These are phyloP conservation scores for Mucor sp. DNA, from an alignment of 371 early-diverging fungal species.

Conservation along the genomic window DNA sequence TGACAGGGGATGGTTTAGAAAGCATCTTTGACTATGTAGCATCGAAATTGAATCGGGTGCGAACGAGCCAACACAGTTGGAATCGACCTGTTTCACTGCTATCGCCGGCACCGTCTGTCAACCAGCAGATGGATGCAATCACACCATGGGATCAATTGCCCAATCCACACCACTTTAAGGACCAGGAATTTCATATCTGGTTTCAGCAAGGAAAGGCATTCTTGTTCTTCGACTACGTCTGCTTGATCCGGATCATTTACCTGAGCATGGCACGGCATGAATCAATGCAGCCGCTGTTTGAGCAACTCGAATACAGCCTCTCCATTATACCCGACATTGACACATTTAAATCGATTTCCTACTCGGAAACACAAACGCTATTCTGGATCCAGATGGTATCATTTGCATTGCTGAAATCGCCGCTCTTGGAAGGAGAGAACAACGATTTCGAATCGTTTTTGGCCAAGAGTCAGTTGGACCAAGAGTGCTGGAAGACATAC, in stretches of 20 bases:
- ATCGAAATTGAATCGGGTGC: constrained; percentile 6
- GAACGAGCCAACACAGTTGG: neutral
- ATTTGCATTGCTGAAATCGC: constrained; percentile 33
- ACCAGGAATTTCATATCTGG: constrained; percentile 30
- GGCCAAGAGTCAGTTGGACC: constrained; percentile 20
- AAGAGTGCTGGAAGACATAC: constrained; percentile 39
- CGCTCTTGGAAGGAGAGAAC: constrained; percentile 33
- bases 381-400: constrained; percentile 51
- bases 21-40: constrained; percentile 16
- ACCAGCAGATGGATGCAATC: constrained; percentile 7
- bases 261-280: constrained; percentile 9
- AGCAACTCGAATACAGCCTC: neutral
- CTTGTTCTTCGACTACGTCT: constrained; percentile 34
- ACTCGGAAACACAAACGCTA: constrained; percentile 41
- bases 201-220: constrained; percentile 22
- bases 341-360: constrained; percentile 6
- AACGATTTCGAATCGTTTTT: constrained; percentile 33
- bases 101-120: neutral
- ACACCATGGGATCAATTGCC: constrained; percentile 40
- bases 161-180: constrained; percentile 32
- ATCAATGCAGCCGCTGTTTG: neutral
- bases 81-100: neutral
- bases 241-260: constrained; percentile 32
- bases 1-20: constrained; percentile 27
- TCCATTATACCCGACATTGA: neutral